Evolutionary conservation across 208 protist species (phyloP), one percentile per base, ranked within the genome.

Genomic region (Leptomonas seymouri): DNA sequence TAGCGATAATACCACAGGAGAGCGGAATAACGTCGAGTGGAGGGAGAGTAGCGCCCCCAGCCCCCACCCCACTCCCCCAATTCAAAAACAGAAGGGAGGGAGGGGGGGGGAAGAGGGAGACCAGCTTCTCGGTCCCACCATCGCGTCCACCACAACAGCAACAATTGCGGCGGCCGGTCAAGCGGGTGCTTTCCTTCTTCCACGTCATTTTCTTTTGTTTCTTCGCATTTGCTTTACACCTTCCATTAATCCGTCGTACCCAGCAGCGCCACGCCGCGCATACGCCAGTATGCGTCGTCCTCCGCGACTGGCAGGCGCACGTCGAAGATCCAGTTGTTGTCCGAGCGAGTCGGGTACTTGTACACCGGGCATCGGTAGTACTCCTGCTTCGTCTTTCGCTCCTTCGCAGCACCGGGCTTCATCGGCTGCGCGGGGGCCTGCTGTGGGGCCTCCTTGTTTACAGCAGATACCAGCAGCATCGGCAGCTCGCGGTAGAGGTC

Each of bases 291-390:
- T 30, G 93, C 90, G 49, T 98, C 90, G 42, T 97, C 89, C 67
- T 95, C 88, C n/a, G 93, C 87, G 9, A 98, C 96, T 28, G 93
- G 89, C 48, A 99, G 85, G 55, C 98, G 91, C 14, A 99, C 94
- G 70, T 96, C 85, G 63, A 99, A 98, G 53, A 99, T 97, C 87
- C 96, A 99, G 82, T 99, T 97, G 31, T 90, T 90, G 70, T 98
- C 98, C 16, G 97, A 97, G 53, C 98, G 84, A 14, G 71, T 85
- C 6, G 95, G 95, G 78, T 98, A 98, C 80, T 96, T 98, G 91
- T 99, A 99, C 41, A 99, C 94, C 14, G 99, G 99, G 84, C 98
- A 99, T 23, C 94, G 85, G 85, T 99, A 99, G 84, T 94, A 87
- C 71, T 97, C 89, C 78, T 93, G 85, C 79, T 93, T 94, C 64